Conservation (phyloP, 2,329 filamentous ascomycete genomes). For the Verticillium nubilum region DNA sequence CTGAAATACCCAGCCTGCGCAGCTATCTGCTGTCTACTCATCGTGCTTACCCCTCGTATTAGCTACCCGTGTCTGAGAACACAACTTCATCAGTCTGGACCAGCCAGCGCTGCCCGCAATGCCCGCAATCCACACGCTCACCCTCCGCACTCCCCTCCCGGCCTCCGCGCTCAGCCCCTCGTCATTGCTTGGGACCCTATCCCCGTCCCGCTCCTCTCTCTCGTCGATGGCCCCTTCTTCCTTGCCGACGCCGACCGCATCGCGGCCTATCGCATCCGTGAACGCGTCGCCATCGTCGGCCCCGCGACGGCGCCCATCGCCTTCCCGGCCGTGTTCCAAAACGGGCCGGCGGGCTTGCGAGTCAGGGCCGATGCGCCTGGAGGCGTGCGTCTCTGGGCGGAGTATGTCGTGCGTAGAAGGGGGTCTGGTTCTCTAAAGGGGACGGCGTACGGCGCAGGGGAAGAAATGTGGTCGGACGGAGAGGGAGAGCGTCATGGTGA, state of each 20-base stretch:
- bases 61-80: neutral
- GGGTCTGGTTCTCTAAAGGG: conserved; percentile 3
- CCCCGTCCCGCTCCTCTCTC: conserved; percentile 22
- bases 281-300: conserved; percentile 29
- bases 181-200: conserved; percentile 28
- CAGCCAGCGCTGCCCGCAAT: neutral
- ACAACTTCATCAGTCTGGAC: conserved; percentile 22
- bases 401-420: conserved; percentile 20
- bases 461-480: conserved; percentile 9
- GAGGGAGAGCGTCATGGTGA: conserved; percentile 8
- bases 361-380: conserved; percentile 35
- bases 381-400: conserved; percentile 36
- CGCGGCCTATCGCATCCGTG: conserved; percentile 23
- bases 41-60: neutral
- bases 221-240: conserved; percentile 37
- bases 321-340: conserved; percentile 39
- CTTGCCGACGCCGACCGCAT: conserved; percentile 24
- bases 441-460: neutral
- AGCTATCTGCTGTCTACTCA: neutral
- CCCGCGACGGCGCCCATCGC: conserved; percentile 31
- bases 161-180: conserved; percentile 33
- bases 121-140: conserved; percentile 24
- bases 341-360: conserved; percentile 32
- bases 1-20: neutral
- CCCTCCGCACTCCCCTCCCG: conserved; percentile 36